Conservation (phyloP, 495 filamentous ascomycete genomes). For the Chaetomium cochliodes region DNA sequence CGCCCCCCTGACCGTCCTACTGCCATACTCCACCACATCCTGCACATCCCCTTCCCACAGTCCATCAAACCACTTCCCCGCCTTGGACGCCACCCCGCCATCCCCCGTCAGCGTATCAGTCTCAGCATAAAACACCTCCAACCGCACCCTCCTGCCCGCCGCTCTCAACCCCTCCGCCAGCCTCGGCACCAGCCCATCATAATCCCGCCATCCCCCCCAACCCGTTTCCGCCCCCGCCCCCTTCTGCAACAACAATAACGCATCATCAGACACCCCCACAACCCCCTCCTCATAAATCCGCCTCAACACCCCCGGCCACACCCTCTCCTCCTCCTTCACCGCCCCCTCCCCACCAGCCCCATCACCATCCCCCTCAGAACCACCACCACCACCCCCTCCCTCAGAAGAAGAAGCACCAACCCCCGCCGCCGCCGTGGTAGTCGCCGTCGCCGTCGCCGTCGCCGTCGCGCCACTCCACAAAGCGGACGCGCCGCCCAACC, state of each 20-base stretch:
- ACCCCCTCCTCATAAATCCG: conserved; percentile 2
- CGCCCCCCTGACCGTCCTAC: not conserved
- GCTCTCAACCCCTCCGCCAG: not conserved
- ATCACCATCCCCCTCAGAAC: not conserved
- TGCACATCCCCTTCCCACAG: not conserved
- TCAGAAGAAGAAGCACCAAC: no score
- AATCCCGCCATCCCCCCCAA: not conserved
- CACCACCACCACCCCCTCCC: not conserved
- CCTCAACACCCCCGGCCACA: not conserved
- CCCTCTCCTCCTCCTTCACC: not conserved
- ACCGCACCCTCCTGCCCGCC: not conserved
- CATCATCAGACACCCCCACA: not conserved
- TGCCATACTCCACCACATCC: not conserved
- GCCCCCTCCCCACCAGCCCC: not conserved
- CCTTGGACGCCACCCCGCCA: not conserved
- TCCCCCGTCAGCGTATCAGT: not conserved
- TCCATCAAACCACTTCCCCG: not conserved
- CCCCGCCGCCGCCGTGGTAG: no score
- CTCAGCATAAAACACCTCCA: conserved; percentile 4
- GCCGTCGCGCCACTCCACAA: not conserved
- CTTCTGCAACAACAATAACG: not conserved
- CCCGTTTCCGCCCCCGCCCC: not conserved
- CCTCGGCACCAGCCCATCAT: conserved; percentile 1
- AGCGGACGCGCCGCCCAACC: not conserved
- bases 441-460: no score